Percentiles rank a stretch among this genome's conserved stretches.
phyloP scores from a whole-genome alignment of 495 filamentous ascomycete species.

The Poronia punctata region DNA sequence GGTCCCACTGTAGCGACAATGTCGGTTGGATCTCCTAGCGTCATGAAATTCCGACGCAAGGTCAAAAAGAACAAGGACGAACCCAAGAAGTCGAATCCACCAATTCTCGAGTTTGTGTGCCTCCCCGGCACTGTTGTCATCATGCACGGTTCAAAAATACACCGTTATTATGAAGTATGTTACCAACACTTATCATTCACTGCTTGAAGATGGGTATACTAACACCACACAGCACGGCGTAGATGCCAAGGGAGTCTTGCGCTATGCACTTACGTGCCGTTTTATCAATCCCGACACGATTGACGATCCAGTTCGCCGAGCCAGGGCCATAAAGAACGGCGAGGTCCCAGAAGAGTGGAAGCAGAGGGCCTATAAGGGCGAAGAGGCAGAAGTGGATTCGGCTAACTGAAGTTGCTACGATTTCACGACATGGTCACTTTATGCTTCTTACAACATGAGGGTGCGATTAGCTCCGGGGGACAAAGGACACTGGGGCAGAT shows the following conservation, averaged over 20 bases:
- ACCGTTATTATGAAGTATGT: conserved; percentile 64
- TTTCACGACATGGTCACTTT: no score
- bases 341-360: conserved; percentile 24
- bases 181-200: not conserved
- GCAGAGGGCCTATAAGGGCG: conserved; percentile 11
- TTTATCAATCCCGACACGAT: conserved; percentile 43
- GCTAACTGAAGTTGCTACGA: no score
- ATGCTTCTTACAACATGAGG: no score
- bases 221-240: conserved; percentile 53
- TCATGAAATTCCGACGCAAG: conserved; percentile 69
- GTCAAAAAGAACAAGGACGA: conserved; percentile 36
- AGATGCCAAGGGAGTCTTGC: conserved; percentile 45
- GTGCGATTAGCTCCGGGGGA: no score
- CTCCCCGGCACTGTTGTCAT: conserved; percentile 75
- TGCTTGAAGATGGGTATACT: no score
- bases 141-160: conserved; percentile 70
- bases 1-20: conserved; percentile 71
- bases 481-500: no score
- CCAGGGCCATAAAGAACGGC: conserved; percentile 23
- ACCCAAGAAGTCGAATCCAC: conserved; percentile 22
- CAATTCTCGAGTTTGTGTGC: conserved; percentile 37
- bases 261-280: conserved; percentile 60
- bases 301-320: conserved; percentile 17
- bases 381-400: not conserved
- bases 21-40: conserved; percentile 61